Evolutionary conservation across 495 filamentous ascomycete genomes (phyloP), one percentile per base, ranked within the genome.

Genomic region (Penicillium atrosanguineum): DNA sequence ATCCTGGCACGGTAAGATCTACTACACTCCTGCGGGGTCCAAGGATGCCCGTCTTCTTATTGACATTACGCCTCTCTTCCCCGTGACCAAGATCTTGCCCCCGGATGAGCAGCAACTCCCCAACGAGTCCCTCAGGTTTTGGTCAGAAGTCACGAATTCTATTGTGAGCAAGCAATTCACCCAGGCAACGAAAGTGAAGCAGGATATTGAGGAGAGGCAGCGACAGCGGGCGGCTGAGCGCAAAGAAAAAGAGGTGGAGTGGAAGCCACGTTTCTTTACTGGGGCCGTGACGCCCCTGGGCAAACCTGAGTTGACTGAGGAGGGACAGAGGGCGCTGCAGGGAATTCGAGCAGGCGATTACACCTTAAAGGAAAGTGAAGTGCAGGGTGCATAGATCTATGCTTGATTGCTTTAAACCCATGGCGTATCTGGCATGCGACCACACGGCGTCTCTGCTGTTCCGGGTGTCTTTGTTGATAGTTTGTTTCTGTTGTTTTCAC

Each of bases 221-320:
- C 80, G 93, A 31, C 80, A 88, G 59, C 90, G 87, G 69, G 91
- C 90, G 1, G 82, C 87, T n/a, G 84, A 90, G 55, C 78, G 93
- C 23, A 84, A 89, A 54, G 77, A 73, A 12, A 79, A 77, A 9
- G 77, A 81, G 16, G 79, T 80, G 44, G 77, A 85, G 16, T 97
- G 89, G 88, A 78, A 85, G 53, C 94, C 94, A n/a, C 77, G 90
- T 21, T 98, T 96, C 70, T 98, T 98, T 67, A 87, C 83, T 5
- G 83, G 85, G 9, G 82, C 80, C 1, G 82, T 87, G 9, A 87
- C 86, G 52, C 85, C 88, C 19, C 69, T 83, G 15, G 91, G 92
- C 6, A 88, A 83, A 67, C 92, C 92, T 0, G 79, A 87, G 50
- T 73, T 97, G 59, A 94, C 85, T 0, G 81, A 87, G 46, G 89